These are phyloP conservation scores for Discostella stelligeroides DNA, from an alignment of 108 stramenopile genomes.

Conservation along the genomic window DNA sequence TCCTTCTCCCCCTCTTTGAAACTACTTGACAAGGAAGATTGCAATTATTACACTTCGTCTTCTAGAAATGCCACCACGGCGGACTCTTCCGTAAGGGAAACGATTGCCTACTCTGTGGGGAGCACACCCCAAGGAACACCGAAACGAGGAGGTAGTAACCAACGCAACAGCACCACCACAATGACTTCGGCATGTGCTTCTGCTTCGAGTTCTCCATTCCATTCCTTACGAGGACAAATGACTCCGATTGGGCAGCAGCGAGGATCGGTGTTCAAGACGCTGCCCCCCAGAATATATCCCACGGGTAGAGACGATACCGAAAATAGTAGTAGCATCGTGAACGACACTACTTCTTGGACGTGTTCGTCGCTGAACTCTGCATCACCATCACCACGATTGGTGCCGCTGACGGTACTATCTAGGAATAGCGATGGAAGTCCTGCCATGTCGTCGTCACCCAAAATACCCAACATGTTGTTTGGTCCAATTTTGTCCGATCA, in stretches of 20 bases:
- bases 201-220: background rate
- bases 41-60: too few species aligned
- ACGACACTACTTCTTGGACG: background rate
- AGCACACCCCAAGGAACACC: slow-evolving; percentile 3
- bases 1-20: background rate
- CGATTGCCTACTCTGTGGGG: background rate
- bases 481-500: background rate
- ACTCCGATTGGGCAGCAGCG: slow-evolving; percentile 10
- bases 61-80: background rate
- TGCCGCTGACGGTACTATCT: slow-evolving; percentile 37
- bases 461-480: background rate
- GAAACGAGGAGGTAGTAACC: background rate
- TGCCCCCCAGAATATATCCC: background rate
- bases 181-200: background rate
- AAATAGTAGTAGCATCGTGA: background rate
- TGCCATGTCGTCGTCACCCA: background rate
- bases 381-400: slow-evolving; percentile 19
- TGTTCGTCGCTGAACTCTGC: background rate
- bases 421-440: slow-evolving; percentile 24
- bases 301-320: background rate
- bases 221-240: background rate
- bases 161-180: background rate
- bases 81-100: background rate
- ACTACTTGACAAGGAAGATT: too few species aligned
- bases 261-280: slow-evolving; percentile 3